phyloP scores from a whole-genome alignment of 2,329 filamentous ascomycete genomes.

The Zasmidium citrigriseum region DNA sequence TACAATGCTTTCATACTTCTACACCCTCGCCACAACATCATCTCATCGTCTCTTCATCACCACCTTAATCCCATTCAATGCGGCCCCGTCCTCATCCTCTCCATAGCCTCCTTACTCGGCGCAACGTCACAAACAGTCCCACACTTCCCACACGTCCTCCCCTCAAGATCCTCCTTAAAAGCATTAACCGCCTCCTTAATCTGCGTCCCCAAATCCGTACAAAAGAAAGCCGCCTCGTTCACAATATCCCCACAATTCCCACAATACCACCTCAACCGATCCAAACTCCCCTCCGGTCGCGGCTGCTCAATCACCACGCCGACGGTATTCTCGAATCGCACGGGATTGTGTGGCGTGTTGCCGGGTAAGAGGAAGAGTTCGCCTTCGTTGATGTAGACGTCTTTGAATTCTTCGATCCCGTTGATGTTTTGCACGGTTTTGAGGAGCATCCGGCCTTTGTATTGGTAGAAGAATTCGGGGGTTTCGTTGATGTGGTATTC shows the following conservation, averaged over 20 bases:
- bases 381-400: slow-evolving; percentile 87
- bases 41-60: neutral
- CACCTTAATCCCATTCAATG: neutral
- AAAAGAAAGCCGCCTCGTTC: slow-evolving; percentile 84
- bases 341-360: slow-evolving; percentile 96
- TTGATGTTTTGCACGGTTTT: slow-evolving; percentile 75
- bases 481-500: slow-evolving; percentile 99
- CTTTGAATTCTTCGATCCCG: slow-evolving; percentile 64
- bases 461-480: slow-evolving; percentile 97
- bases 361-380: slow-evolving; percentile 90
- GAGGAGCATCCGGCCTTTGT: slow-evolving; percentile 89
- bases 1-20: neutral
- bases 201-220: slow-evolving; percentile 87
- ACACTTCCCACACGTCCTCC: slow-evolving; percentile 75
- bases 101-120: slow-evolving; percentile 50
- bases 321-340: slow-evolving; percentile 91
- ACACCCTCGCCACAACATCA: neutral
- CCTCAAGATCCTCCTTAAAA: slow-evolving; percentile 71
- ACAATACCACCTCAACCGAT: slow-evolving; percentile 92
- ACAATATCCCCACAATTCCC: slow-evolving; percentile 68
- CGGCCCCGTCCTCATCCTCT: slow-evolving; percentile 30
- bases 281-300: slow-evolving; percentile 67
- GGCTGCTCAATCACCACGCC: slow-evolving; percentile 89
- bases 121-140: slow-evolving; percentile 72
- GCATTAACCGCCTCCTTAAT: slow-evolving; percentile 87